phyloP scores from a whole-genome alignment of 2,329 filamentous ascomycete species.

The Aplosporella prunicola region DNA sequence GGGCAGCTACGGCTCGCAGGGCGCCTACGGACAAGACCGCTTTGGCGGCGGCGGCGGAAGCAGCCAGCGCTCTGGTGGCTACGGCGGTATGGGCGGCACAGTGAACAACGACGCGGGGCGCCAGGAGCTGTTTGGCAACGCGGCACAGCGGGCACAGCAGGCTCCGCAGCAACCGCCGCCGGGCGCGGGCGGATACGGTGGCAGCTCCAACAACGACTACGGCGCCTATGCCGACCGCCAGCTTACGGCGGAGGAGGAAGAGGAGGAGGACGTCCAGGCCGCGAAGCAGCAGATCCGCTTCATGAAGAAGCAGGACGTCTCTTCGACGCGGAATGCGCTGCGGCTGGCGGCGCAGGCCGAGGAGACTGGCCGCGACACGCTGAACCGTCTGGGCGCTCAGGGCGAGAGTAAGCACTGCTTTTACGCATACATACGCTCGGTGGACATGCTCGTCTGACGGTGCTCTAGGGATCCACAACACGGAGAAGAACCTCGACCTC shows the following conservation, averaged over 20 bases:
- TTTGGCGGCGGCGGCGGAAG: constrained; percentile 41
- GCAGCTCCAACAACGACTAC: no score
- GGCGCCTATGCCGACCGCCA: constrained; percentile 59
- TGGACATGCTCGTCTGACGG: no score
- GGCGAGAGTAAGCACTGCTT: no score
- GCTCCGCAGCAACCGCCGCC: constrained; percentile 15
- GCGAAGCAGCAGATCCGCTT: constrained; percentile 66
- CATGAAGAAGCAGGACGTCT: constrained; percentile 68
- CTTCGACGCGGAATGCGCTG: constrained; percentile 61
- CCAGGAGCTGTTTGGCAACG: constrained; percentile 56
- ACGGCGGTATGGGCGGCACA: constrained; percentile 36
- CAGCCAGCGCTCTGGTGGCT: constrained; percentile 31
- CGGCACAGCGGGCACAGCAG: constrained; percentile 38
- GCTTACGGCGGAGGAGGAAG: constrained; percentile 71
- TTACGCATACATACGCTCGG: no score
- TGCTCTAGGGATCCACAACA: constrained; percentile 50
- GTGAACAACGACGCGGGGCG: constrained; percentile 46
- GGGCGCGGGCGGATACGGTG: constrained; percentile 20
- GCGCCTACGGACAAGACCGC: constrained; percentile 22
- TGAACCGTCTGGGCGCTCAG: constrained; percentile 66
- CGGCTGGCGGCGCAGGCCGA: constrained; percentile 59
- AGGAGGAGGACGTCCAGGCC: constrained; percentile 61
- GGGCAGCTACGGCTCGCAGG: constrained; percentile 9
- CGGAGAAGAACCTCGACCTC: constrained; percentile 72
- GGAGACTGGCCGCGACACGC: constrained; percentile 60